Base-by-base conservation (phyloP, 129 eudicot genomes). In the Centella asiatica region DNA sequence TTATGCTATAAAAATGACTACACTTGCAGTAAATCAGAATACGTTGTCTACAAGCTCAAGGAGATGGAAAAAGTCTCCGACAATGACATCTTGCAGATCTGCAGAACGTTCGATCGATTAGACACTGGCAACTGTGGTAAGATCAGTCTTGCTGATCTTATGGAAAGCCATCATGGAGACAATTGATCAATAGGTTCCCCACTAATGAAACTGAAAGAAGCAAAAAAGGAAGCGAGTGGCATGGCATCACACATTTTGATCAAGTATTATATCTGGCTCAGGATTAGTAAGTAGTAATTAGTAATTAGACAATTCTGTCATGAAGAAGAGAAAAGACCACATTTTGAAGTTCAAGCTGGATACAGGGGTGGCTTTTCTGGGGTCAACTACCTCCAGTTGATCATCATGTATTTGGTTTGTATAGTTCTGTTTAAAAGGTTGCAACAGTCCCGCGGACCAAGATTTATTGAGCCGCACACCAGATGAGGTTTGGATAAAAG, bases 51-150 rank as follows among this genome's bases (percentile, higher is more conserved):
- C 94, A 88, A 85, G 73, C 85, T 88, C 8, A 88, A 84, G 77
- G 96, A 79, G 74, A 88, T 88, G 96, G 87, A 86, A 37, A 82
- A 78, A 68, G 78, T 89, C 39, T 50, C 95, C 54, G 95, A 89
- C 15, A 82, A 85, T 75, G 97, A 89, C 25, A 71, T 89, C 22
- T 24, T 71, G 53, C 83, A 69, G 74, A 89, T 89, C 57, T 85
- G 90, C 78, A 58, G 73, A 63, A 84, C 78, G 36, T 89, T 89
- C 64, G 95, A 89, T 54, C 78, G 70, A 52, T 75, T 89, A 4
- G 95, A 89, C 54, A 48, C 81, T 23, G 86, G 88, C 22, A 80
- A 82, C 72, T 85, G 83, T 29, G 95, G 97, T 29, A 85, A 83
- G 79, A 89, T 89, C 29, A 85, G 88, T 14, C 86, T 89, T 20